phyloP scores from a whole-genome alignment of 2,329 filamentous ascomycete genomes.

The Nemania sp. region DNA sequence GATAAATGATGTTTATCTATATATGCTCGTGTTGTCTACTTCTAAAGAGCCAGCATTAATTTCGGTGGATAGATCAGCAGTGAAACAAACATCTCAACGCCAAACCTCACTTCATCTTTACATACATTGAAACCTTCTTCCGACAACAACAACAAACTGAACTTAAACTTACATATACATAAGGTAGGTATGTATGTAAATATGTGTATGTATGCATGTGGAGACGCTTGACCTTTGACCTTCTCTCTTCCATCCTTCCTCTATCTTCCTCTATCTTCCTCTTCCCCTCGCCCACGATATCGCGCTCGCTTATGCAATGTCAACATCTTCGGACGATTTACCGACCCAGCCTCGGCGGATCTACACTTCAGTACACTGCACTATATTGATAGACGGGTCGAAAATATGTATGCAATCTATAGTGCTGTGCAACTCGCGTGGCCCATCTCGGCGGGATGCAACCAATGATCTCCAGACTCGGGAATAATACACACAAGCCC shows the following conservation, averaged over 20 bases:
- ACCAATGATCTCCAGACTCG: slow-evolving; percentile 23
- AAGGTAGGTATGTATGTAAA: no score
- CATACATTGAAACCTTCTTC: no score
- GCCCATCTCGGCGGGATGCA: slow-evolving; percentile 18
- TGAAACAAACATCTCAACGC: no score
- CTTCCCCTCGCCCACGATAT: not conserved
- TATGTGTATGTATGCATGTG: slow-evolving; percentile 6
- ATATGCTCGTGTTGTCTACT: no score
- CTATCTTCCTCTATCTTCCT: not conserved
- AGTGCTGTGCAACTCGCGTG: slow-evolving; percentile 5
- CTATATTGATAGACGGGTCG: not conserved
- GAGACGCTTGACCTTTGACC: not conserved
- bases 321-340: not conserved
- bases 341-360: slow-evolving; percentile 17
- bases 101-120: no score
- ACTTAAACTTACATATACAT: slow-evolving; percentile 4
- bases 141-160: not conserved
- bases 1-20: no score
- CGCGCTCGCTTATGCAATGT: not conserved
- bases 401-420: not conserved
- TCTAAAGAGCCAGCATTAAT: no score
- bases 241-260: not conserved
- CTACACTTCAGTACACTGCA: not conserved
- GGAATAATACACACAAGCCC: slow-evolving; percentile 20
- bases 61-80: no score